Evolutionary conservation across 805 yeast genomes (phyloP), one percentile per base, ranked within the genome.

Genomic region (Komagataella mondaviorum): DNA sequence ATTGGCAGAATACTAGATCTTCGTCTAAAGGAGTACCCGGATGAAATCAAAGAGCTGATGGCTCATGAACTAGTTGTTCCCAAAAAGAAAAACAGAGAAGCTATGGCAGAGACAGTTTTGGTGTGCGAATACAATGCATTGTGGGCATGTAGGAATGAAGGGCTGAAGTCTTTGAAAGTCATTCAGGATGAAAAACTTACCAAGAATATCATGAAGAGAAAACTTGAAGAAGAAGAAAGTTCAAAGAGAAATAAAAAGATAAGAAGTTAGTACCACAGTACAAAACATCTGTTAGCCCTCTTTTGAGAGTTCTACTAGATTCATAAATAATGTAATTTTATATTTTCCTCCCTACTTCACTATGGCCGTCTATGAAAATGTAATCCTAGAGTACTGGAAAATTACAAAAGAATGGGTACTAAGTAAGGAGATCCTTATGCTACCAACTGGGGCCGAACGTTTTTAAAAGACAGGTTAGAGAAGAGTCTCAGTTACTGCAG

Each of bases 131-230:
- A 71, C 47, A 59, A 65, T 14, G 73, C 86, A 2, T 62, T 85
- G 20, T 63, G 65, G 50, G 65, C 63, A 47, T 70, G 81, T 57
- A 24, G 55, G 6, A 53, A 47, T 3, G 56, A 59, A 12, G 52
- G 53, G 0, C 65, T 68, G 17, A n/a, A 10, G 45, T 23, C 30
- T 12, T 61, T 66, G 10, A 66, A 64, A 50, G 54, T 75, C 30
- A 75, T 85, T 39, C 77, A 75, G 5, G 89, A 84, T 64, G 76
- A 70, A 1, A 83, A 81, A 60, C 61, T 84, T 47, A 62, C 81
- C 48, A 71, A 78, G 51, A 81, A 81, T 58, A 73, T 84, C 23
- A 54, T 78, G 53, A 85, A 83, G 60, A 72, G 81, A 55, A 73
- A 71, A 51, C 14, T 56, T 3, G 65, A 62, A 46, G 60, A 60